phyloP scores from a whole-genome alignment of 768 basidiomycete genomes.

The Cystobasidium tubakii region DNA sequence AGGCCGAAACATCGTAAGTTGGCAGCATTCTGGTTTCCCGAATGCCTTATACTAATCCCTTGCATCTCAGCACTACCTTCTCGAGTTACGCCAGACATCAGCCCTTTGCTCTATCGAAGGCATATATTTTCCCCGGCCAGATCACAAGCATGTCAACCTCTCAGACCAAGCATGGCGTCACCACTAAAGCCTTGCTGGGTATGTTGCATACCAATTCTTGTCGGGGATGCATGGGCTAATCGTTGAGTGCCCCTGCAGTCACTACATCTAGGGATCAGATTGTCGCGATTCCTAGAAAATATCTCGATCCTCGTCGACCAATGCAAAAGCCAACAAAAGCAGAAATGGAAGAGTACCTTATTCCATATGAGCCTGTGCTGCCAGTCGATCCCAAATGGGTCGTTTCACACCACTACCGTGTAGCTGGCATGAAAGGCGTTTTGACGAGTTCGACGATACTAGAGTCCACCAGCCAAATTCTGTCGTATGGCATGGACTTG shows the following conservation, averaged over 20 bases:
- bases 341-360: constrained; percentile 77
- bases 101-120: constrained; percentile 58
- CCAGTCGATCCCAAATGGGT: constrained; percentile 62
- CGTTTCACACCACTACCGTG: constrained; percentile 56
- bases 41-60: neutral
- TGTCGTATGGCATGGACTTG: constrained; percentile 80
- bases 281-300: constrained; percentile 63
- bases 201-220: constrained; percentile 45
- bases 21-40: neutral
- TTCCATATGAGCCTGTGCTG: constrained; percentile 75
- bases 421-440: constrained; percentile 61
- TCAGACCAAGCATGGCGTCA: constrained; percentile 79
- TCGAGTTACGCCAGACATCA: neutral
- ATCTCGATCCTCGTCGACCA: constrained; percentile 79
- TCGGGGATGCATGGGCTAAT: no score
- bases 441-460: constrained; percentile 74
- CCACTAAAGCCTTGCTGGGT: constrained; percentile 80
- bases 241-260: no score
- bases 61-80: neutral
- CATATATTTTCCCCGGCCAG: constrained; percentile 64
- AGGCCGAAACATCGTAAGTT: neutral
- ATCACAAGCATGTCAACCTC: constrained; percentile 69
- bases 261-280: constrained; percentile 70
- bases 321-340: constrained; percentile 65
- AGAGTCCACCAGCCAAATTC: constrained; percentile 84